phyloP scores from a whole-genome alignment of 2,329 filamentous ascomycete genomes.

The Beauveria scarabaeidicola region DNA sequence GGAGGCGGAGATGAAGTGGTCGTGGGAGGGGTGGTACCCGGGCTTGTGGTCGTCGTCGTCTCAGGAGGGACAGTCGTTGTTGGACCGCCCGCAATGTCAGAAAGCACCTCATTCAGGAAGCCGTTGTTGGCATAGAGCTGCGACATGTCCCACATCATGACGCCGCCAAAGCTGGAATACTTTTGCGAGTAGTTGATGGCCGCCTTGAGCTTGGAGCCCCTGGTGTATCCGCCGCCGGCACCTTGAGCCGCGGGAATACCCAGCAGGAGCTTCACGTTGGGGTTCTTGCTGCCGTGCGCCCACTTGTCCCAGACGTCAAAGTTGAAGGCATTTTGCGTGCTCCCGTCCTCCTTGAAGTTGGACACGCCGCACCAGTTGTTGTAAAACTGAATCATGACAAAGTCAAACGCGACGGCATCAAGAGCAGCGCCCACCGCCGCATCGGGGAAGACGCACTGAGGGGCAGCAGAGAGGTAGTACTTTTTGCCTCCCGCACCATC shows the following conservation, averaged over 20 bases:
- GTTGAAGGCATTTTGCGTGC: slow-evolving; percentile 48
- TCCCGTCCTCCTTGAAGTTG: slow-evolving; percentile 37
- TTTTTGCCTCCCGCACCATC: slow-evolving; percentile 43
- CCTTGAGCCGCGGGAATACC: slow-evolving; percentile 49
- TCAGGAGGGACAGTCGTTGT: neutral
- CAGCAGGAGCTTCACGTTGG: slow-evolving; percentile 51
- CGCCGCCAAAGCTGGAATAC: slow-evolving; percentile 54
- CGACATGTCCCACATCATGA: slow-evolving; percentile 62
- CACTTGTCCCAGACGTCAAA: slow-evolving; percentile 57
- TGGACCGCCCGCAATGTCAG: slow-evolving; percentile 21
- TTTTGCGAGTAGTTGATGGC: slow-evolving; percentile 45
- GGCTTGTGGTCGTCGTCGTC: neutral
- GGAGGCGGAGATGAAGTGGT: slow-evolving; percentile 6
- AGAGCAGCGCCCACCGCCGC: slow-evolving; percentile 49
- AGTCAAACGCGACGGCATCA: slow-evolving; percentile 48
- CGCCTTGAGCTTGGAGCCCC: slow-evolving; percentile 34
- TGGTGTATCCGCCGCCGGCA: slow-evolving; percentile 49
- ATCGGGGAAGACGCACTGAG: slow-evolving; percentile 61
- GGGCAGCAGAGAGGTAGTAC: slow-evolving; percentile 56
- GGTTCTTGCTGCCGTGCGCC: slow-evolving; percentile 52
- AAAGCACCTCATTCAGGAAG: slow-evolving; percentile 40
- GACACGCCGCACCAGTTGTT: slow-evolving; percentile 58
- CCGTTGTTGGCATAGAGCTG: slow-evolving; percentile 51
- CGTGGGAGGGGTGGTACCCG: neutral
- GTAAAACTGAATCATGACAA: slow-evolving; percentile 58